Percentiles rank a stretch among this genome's conserved stretches.
phyloP scores from a whole-genome alignment of 192 early-diverging fungal species.

The Coemansia umbellata region DNA sequence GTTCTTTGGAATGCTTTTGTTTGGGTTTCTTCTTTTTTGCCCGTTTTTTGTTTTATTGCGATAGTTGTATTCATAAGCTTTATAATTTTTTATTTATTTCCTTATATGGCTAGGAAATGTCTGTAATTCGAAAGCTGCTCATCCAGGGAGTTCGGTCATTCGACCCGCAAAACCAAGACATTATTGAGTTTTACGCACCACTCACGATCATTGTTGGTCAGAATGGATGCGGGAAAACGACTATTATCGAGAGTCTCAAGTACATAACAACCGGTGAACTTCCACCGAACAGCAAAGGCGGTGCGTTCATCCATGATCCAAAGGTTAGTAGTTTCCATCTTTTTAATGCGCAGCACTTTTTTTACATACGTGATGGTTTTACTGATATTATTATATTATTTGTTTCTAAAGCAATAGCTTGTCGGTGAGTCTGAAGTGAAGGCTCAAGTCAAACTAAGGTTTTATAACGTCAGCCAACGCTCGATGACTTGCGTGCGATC shows the following conservation, averaged over 20 bases:
- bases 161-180: slow-evolving; percentile 63
- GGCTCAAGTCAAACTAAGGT: slow-evolving; percentile 87
- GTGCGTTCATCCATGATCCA: slow-evolving; percentile 94
- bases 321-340: slow-evolving; percentile 53
- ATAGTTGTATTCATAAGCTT: no score
- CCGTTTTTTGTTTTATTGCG: background rate
- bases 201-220: slow-evolving; percentile 94
- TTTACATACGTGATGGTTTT: background rate
- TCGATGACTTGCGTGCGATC: slow-evolving; percentile 75
- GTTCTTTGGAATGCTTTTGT: background rate
- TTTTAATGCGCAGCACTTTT: background rate
- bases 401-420: slow-evolving; percentile 51
- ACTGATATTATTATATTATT: background rate
- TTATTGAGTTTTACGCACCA: slow-evolving; percentile 84
- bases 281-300: slow-evolving; percentile 82
- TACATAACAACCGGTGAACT: slow-evolving; percentile 90
- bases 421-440: slow-evolving; percentile 75
- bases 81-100: slow-evolving; percentile 1
- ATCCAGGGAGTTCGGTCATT: slow-evolving; percentile 93
- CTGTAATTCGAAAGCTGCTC: slow-evolving; percentile 63
- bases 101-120: slow-evolving; percentile 41
- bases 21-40: background rate
- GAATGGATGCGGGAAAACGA: slow-evolving; percentile 97
- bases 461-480: slow-evolving; percentile 71
- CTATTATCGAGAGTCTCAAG: slow-evolving; percentile 95